Evolutionary conservation across 495 filamentous ascomycete genomes (phyloP), one percentile per base, ranked within the genome.

Genomic region (Emericellopsis terricola): DNA sequence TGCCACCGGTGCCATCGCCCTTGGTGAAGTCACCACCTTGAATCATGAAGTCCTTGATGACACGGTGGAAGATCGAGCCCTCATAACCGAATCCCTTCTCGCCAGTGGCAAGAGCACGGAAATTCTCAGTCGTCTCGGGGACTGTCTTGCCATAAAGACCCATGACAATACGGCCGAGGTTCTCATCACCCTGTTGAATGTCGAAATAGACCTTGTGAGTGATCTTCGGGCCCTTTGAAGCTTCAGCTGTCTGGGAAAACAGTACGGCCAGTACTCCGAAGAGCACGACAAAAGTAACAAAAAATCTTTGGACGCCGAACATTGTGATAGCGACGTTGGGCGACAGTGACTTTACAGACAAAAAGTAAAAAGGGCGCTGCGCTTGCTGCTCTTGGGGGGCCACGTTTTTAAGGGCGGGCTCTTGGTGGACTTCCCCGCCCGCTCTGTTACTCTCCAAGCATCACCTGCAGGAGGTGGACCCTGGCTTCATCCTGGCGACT

Each of bases 21-120:
- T 76, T 82, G 56, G 91, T 99, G 64, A 99, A 99, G 64, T 99
- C 91, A 62, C 91, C 89, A 53, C 89, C 89, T 64, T 97, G 89
- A 55, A 94, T 94, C 89, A 97, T 97, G 67, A 97, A 97, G 37
- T 78, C 49, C 66, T 87, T 85, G 66, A 97, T 97, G 49, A 97
- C 91, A 60, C 89, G 81, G 73, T 97, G 89, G 78, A 97, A 97
- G 53, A 60, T 73, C 15, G 85, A 94, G 21, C 83, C 86, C 57
- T 94, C 74, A 55, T 94, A 97, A 37, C 89, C 89, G 51, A 79
- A 94, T 48, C 81, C 89, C 61, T 94, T 82, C 74, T 99, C 85
- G 42, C 89, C 89, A 38, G 89, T 96, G 45, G 86, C 81, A 42
- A 99, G 69, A 56, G 81, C 86, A 46, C 84, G 80, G 76, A 97